Evolutionary conservation across 306 rosid genomes (phyloP).

Genomic region (Cucumis cinereus): DNA sequence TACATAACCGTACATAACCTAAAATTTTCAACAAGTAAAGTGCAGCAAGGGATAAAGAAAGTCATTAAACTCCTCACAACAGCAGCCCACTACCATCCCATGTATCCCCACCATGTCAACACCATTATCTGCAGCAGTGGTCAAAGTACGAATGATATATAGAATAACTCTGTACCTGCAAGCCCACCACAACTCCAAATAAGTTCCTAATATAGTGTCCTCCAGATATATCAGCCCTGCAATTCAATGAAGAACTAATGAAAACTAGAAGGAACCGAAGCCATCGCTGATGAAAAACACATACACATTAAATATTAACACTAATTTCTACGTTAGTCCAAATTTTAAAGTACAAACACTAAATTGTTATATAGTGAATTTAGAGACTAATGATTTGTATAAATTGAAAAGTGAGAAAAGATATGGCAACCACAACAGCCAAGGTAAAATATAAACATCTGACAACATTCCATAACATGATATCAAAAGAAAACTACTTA

Average conservation of each 20-base stretch:
- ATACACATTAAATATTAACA: too few relatives aligned
- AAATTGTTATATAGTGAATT: too few relatives aligned
- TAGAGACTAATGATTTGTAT: neutral
- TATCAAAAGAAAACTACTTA: neutral
- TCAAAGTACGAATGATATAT: neutral
- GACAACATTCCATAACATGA: neutral
- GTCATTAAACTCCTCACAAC: too few relatives aligned
- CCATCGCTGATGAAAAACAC: slow-evolving; percentile 1
- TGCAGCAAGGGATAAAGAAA: too few relatives aligned
- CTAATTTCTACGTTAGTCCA: too few relatives aligned
- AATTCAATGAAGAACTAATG: slow-evolving; percentile 10
- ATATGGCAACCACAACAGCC: neutral
- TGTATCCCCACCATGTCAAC: too few relatives aligned
- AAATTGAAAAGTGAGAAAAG: neutral
- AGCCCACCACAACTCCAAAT: slow-evolving; percentile 57
- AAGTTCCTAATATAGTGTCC: slow-evolving; percentile 46
- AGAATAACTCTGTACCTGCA: slow-evolving; percentile 45
- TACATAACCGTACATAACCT: too few relatives aligned
- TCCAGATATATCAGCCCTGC: slow-evolving; percentile 57
- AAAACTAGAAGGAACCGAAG: neutral
- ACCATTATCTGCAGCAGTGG: too few relatives aligned
- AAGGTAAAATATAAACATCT: neutral
- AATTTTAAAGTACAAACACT: too few relatives aligned
- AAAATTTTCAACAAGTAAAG: too few relatives aligned
- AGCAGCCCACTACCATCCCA: too few relatives aligned